These are phyloP conservation scores for Colletotrichum sp. DNA, from an alignment of 2,329 filamentous ascomycete species.

Conservation along the genomic window DNA sequence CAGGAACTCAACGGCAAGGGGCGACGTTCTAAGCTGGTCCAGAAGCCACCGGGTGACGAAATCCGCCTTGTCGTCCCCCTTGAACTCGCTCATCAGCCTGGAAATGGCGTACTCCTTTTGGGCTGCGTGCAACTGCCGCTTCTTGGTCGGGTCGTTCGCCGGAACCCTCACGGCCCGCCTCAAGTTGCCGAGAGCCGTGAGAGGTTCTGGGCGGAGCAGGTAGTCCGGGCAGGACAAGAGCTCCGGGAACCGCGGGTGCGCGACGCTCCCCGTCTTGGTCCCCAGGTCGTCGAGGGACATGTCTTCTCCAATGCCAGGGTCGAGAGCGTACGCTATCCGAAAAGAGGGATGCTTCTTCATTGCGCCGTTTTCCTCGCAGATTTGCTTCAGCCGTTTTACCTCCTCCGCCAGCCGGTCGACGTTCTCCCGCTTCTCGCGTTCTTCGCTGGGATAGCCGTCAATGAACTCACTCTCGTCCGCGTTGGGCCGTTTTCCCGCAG, in stretches of 20 bases:
- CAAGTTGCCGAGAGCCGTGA: constrained; percentile 46
- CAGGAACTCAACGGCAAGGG: constrained; percentile 48
- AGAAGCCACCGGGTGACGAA: constrained; percentile 59
- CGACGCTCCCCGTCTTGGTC: constrained; percentile 32
- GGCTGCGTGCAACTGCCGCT: constrained; percentile 40
- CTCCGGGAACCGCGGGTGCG: constrained; percentile 45
- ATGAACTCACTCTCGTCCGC: constrained; percentile 49
- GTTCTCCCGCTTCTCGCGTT: constrained; percentile 33
- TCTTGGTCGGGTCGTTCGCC: constrained; percentile 34
- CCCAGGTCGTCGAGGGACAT: constrained; percentile 40
- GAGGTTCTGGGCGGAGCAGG: constrained; percentile 40
- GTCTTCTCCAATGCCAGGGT: constrained; percentile 43
- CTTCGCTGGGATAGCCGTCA: constrained; percentile 41
- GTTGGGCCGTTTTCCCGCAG: constrained; percentile 29
- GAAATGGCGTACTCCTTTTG: constrained; percentile 55
- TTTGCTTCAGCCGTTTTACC: constrained; percentile 36
- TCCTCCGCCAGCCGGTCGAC: constrained; percentile 36
- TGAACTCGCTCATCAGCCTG: constrained; percentile 40
- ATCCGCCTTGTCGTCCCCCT: constrained; percentile 42
- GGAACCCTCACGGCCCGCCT: constrained; percentile 41
- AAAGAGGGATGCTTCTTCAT: constrained; percentile 47
- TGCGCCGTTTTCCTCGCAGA: constrained; percentile 45
- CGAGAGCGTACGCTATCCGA: constrained; percentile 42
- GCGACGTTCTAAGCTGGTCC: constrained; percentile 51
- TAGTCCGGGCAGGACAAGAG: constrained; percentile 55